Conservation (phyloP, 164 flowering plant genomes). For the Akebia trifoliata region DNA sequence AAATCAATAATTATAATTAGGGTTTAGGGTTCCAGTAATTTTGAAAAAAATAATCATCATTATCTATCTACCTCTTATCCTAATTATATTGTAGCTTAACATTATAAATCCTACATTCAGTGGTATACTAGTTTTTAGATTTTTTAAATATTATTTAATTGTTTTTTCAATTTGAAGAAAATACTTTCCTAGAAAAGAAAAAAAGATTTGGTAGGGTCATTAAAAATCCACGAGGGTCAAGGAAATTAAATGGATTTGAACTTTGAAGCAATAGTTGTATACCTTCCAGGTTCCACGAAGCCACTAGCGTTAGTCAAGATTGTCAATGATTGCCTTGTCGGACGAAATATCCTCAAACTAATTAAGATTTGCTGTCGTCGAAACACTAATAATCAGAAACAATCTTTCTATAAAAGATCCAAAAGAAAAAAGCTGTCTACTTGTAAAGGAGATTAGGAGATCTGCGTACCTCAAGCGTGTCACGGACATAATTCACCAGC, state of each 20-base stretch:
- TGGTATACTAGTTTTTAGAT: too few relatives aligned
- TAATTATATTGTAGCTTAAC: too few relatives aligned
- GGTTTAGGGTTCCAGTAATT: too few relatives aligned
- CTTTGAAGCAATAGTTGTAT: neutral
- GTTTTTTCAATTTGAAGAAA: too few relatives aligned
- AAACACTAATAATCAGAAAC: neutral
- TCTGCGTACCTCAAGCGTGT: slow-evolving; percentile 47
- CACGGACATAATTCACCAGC: slow-evolving; percentile 49
- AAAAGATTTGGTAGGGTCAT: neutral
- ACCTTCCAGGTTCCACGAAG: slow-evolving; percentile 75
- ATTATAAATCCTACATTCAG: too few relatives aligned
- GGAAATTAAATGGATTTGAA: neutral
- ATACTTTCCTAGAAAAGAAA: too few relatives aligned
- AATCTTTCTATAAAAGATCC: neutral
- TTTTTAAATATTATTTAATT: too few relatives aligned
- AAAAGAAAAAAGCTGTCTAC: neutral
- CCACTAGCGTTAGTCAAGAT: slow-evolving; percentile 65
- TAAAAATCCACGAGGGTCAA: neutral
- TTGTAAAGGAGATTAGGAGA: too few relatives aligned
- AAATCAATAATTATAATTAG: too few relatives aligned
- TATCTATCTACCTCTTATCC: too few relatives aligned
- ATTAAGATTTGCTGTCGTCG: slow-evolving; percentile 43
- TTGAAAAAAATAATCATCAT: too few relatives aligned
- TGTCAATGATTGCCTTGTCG: slow-evolving; percentile 43
- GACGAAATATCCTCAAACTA: slow-evolving; percentile 36